These are phyloP conservation scores for Diplodia intermedia DNA, from an alignment of 2,329 filamentous ascomycete genomes.

Conservation along the genomic window DNA sequence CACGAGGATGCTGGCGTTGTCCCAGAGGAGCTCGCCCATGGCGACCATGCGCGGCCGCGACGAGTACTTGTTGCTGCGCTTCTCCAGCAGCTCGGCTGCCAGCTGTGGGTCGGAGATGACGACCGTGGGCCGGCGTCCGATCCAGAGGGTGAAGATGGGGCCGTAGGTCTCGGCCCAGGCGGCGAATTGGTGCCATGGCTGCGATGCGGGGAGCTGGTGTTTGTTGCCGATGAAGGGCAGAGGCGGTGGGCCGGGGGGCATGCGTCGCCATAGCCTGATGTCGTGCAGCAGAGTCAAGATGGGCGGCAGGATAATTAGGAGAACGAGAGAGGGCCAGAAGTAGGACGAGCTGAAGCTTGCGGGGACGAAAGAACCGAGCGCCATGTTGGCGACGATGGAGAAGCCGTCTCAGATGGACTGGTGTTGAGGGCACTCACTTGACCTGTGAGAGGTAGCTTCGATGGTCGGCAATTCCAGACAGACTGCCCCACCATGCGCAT, in stretches of 20 bases:
- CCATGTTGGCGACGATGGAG: not conserved
- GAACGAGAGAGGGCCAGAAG: not conserved
- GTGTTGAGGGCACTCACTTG: not conserved
- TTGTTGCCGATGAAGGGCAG: conserved; percentile 55
- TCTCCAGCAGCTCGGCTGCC: conserved; percentile 55
- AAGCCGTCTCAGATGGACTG: not conserved
- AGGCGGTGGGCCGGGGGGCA: conserved; percentile 57
- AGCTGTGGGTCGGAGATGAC: conserved; percentile 55
- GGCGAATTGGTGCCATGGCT: conserved; percentile 50
- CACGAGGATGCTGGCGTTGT: conserved; percentile 55
- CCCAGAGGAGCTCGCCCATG: conserved; percentile 55
- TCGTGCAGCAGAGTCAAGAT: conserved; percentile 40
- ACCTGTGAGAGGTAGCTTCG: not conserved
- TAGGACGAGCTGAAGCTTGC: not conserved
- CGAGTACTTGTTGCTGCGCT: conserved; percentile 54
- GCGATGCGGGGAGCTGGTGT: conserved; percentile 40
- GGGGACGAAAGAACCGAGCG: not conserved
- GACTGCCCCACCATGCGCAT: not conserved
- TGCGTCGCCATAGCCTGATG: conserved; percentile 45
- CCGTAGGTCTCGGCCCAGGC: conserved; percentile 55
- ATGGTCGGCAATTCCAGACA: conserved; percentile 10
- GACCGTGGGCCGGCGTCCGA: conserved; percentile 55
- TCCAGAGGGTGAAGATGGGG: conserved; percentile 58
- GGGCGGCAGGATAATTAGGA: not conserved
- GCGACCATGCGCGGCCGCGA: conserved; percentile 55